Evolutionary conservation across 495 filamentous ascomycete genomes (phyloP), one percentile per base, ranked within the genome.

Genomic region (Lasiosphaeriaceae sp.): DNA sequence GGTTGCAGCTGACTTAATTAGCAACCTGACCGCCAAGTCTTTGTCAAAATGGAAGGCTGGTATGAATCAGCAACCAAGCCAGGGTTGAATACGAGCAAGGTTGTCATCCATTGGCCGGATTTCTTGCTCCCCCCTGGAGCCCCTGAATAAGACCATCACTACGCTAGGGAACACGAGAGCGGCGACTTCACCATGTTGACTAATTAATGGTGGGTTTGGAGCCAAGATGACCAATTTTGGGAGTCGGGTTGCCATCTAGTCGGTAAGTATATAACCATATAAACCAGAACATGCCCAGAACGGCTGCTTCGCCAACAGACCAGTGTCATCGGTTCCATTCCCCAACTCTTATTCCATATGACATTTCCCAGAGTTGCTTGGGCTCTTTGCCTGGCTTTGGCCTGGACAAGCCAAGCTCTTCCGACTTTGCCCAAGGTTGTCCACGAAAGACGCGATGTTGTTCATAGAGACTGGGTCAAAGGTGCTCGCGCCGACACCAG

Each of bases 401-500:
- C 26, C 5, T 34, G 31, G 1, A 19, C 47, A 17, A 50, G 22
- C 47, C 23, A 50, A 1, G 11, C 23, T 5, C 47, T 31, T 23
- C 47, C 47, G 23, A 50, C 47, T 14, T 50, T n/a, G 17, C n/a
- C 47, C 23, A 50, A 52, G 20, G 61, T 54, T 21, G 21, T 54
- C 21, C 52, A 54, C 52, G 52, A 54, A 14, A 45, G 29, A 34
- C 39, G 52, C 16, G 19, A 47, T 24, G 43, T 37, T 9, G 39
- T 54, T 9, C 31, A 58, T n/a, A 44, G 34, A 0, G 21, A 53
- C 24, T 58, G 56, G 56, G 47, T 8, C 7, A 47, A 49, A 24
- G 41, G 56, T 41, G 54, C 57, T 9, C 54, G 55, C 31, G 51
- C 66, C 11, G 55, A 52, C 37, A 21, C 50, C 20, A 47, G 29